Conservation (phyloP, 257 asterid species). For the Cinchona pubescens region DNA sequence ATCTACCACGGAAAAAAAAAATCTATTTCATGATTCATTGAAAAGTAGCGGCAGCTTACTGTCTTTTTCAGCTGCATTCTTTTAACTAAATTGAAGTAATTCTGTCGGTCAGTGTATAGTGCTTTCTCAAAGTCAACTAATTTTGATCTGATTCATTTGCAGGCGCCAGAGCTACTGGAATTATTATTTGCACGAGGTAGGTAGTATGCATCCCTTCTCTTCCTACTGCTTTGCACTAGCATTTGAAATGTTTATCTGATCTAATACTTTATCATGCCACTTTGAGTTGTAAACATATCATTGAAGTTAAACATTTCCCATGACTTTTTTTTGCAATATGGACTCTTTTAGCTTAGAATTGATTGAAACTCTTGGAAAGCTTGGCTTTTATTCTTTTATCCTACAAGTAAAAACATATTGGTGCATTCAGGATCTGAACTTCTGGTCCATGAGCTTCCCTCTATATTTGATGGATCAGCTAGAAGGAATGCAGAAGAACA, state of each 20-base stretch:
- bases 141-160: conserved; percentile 34
- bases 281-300: neutral
- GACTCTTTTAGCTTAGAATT: neutral
- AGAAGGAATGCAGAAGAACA: conserved; percentile 63
- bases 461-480: conserved; percentile 84
- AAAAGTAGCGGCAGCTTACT: too few relatives aligned
- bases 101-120: too few relatives aligned
- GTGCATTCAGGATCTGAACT: conserved; percentile 68
- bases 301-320: neutral
- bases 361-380: neutral
- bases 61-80: neutral
- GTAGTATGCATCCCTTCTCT: conserved; percentile 14
- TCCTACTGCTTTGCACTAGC: neutral
- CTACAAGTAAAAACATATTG: neutral
- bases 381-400: neutral
- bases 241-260: neutral
- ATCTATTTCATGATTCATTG: neutral
- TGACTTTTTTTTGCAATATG: neutral
- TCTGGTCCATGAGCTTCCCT: conserved; percentile 78
- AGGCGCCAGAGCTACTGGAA: conserved; percentile 93
- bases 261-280: neutral
- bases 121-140: conserved; percentile 11
- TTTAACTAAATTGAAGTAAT: neutral
- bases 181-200: conserved; percentile 68
- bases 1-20: neutral